These are phyloP conservation scores for Strigomonas galati DNA, from an alignment of 208 protist species.

Conservation along the genomic window DNA sequence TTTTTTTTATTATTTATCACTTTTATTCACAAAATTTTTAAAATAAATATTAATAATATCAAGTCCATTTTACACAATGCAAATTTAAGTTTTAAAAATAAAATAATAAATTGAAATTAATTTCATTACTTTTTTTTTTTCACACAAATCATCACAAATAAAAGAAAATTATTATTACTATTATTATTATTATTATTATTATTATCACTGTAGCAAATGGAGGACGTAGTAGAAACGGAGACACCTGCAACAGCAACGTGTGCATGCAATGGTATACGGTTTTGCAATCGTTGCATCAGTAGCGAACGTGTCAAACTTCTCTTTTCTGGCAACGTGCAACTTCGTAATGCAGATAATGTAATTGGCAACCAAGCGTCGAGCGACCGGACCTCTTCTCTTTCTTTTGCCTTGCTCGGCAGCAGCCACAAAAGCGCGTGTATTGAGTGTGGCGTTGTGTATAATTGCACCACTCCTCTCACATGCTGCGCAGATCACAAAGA, in stretches of 20 bases:
- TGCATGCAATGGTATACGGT: constrained; percentile 71
- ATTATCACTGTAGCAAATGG: neutral
- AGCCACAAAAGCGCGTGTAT: constrained; percentile 46
- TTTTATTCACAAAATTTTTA: constrained; percentile 12
- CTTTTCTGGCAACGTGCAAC: constrained; percentile 26
- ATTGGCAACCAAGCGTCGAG: constrained; percentile 45
- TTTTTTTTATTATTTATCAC: constrained; percentile 8
- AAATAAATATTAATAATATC: constrained; percentile 5
- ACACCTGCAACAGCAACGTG: constrained; percentile 18
- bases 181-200: neutral
- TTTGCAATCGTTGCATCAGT: constrained; percentile 49
- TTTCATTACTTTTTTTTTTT: neutral
- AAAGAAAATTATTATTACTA: neutral
- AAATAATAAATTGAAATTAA: neutral
- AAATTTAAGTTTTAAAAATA: neutral
- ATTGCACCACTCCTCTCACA: constrained; percentile 16
- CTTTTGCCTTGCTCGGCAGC: constrained; percentile 41
- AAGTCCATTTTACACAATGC: neutral
- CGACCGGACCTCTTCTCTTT: constrained; percentile 70
- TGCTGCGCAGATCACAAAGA: constrained; percentile 46
- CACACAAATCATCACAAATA: neutral
- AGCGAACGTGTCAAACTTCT: constrained; percentile 50
- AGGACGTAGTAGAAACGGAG: neutral
- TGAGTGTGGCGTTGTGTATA: constrained; percentile 42
- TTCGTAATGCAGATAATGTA: constrained; percentile 31